A percentile compares a stretch with the other conserved stretches of the same genome.
These are phyloP conservation scores for Saturnispora halmiae DNA, from an alignment of 805 yeast species.

Conservation along the genomic window DNA sequence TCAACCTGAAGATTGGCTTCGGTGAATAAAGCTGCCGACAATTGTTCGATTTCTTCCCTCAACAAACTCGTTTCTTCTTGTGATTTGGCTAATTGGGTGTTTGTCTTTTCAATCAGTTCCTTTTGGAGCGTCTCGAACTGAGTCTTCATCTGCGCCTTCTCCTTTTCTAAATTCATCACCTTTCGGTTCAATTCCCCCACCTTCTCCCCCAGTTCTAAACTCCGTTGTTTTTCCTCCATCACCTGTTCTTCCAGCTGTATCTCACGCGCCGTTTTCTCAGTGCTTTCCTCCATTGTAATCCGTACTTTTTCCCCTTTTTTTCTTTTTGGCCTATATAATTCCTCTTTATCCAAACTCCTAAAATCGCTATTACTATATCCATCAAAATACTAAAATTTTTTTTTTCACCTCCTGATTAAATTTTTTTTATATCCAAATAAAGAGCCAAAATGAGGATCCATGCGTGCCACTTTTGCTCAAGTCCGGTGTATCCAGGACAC, in stretches of 20 bases:
- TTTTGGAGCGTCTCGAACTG: conserved; percentile 7
- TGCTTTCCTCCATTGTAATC: no score
- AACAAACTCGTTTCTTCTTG: conserved; percentile 45
- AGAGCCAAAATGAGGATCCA: conserved; percentile 59
- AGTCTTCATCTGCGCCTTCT: conserved; percentile 9
- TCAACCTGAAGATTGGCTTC: conserved; percentile 84
- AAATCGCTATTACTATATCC: neutral
- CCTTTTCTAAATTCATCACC: conserved; percentile 23
- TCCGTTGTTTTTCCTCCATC: conserved; percentile 1
- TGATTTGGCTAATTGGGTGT: conserved; percentile 3
- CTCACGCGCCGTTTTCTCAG: neutral
- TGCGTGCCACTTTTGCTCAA: conserved; percentile 94
- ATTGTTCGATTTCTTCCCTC: conserved; percentile 69
- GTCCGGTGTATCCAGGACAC: conserved; percentile 90
- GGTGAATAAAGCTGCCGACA: conserved; percentile 66
- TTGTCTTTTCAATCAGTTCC: conserved; percentile 5
- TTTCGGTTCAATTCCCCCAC: conserved; percentile 29
- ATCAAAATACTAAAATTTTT: neutral
- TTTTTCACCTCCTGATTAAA: neutral
- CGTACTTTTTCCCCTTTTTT: no score
- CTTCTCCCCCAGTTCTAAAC: neutral
- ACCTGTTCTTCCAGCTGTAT: neutral
- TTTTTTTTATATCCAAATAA: neutral
- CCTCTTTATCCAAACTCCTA: neutral
- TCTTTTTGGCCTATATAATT: no score